Evolutionary conservation across 495 filamentous ascomycete species (phyloP), one percentile per base, ranked within the genome.

Genomic region (Rostrohypoxylon terebratum): DNA sequence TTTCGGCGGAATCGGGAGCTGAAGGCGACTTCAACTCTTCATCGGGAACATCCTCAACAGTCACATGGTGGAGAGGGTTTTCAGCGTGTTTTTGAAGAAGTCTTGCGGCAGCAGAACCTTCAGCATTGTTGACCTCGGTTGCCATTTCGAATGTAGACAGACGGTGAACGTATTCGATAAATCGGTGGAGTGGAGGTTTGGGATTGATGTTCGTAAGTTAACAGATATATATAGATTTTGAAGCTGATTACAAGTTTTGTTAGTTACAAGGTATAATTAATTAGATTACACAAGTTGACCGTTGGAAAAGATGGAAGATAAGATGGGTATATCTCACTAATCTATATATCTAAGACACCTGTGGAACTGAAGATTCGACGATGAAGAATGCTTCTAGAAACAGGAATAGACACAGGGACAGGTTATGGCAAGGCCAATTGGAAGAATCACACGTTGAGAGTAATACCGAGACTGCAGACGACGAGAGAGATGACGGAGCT

Each of bases 21-120:
- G 77, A 33, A 11, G 79, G 75, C 18, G 77, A 68, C 55, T 80
- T 81, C 64, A 95, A 88, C n/a, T 94, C 92, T 74, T 94, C 92
- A 76, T 97, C 94, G 38, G 86, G 81, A 18, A 85, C 88, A 18
- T 97, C 94, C 80, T 97, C 94, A 44, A 97, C 86, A 5, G 90
- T 93, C 34, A 84, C 81, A 65, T 87, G 86, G 63, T 87, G 86
- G 79, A 94, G 92, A 33, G 84, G 82, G 73, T 87, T 87, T 55
- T 89, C 88, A 42, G 81, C 85, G 81, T 97, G 94, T 80, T 94
- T 89, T 72, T 93, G 86, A 79, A 91, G 89, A 42, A 97, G 88
- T 82, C 89, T 87, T 73, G 93, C 90, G 21, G 94, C 94, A 36
- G 92, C 83, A 54, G 89, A 87, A 48, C 81, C 77, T 71, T 81